These are phyloP conservation scores for Fusarium verticillioides DNA, from an alignment of 2,329 filamentous ascomycete genomes.

Conservation along the genomic window DNA sequence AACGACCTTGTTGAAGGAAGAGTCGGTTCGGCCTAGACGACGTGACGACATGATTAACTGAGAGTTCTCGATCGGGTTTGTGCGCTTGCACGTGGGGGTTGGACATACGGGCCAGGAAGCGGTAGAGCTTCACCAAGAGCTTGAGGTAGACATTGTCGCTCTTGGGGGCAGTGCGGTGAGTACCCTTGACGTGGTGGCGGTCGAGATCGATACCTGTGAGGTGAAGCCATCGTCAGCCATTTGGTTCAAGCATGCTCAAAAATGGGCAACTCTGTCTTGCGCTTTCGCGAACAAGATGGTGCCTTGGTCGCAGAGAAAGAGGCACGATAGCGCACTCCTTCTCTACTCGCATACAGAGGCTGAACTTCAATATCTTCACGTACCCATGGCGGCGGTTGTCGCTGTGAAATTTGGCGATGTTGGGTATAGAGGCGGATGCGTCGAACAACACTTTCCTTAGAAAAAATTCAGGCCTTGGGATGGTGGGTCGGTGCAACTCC, in stretches of 20 bases:
- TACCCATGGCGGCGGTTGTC: constrained; percentile 70
- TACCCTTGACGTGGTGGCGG: constrained; percentile 74
- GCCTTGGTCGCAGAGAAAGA: constrained; percentile 45
- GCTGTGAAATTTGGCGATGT: constrained; percentile 55
- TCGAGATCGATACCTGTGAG: constrained; percentile 77
- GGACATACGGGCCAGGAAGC: constrained; percentile 91
- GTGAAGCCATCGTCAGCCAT: constrained; percentile 69
- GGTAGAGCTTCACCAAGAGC: constrained; percentile 98
- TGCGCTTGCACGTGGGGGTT: constrained; percentile 40
- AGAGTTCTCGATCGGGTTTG: neutral
- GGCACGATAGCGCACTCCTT: constrained; percentile 23
- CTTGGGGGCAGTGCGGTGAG: constrained; percentile 95
- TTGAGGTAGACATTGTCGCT: constrained; percentile 98
- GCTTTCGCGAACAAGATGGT: constrained; percentile 45
- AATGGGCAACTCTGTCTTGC: constrained; percentile 46
- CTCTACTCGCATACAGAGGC: constrained; percentile 65
- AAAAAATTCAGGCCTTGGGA: constrained; percentile 46
- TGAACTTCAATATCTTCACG: constrained; percentile 58
- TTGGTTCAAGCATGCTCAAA: constrained; percentile 72
- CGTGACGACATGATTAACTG: constrained; percentile 13
- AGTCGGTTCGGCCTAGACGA: constrained; percentile 87
- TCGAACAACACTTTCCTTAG: constrained; percentile 38
- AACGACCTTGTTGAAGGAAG: constrained; percentile 98
- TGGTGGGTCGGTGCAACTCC: constrained; percentile 17
- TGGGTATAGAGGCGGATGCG: constrained; percentile 46